Evolutionary conservation across 1,139 yeast species (phyloP), one percentile per base, ranked within the genome.

Genomic region (Lodderomyces pseudojiufengensis): DNA sequence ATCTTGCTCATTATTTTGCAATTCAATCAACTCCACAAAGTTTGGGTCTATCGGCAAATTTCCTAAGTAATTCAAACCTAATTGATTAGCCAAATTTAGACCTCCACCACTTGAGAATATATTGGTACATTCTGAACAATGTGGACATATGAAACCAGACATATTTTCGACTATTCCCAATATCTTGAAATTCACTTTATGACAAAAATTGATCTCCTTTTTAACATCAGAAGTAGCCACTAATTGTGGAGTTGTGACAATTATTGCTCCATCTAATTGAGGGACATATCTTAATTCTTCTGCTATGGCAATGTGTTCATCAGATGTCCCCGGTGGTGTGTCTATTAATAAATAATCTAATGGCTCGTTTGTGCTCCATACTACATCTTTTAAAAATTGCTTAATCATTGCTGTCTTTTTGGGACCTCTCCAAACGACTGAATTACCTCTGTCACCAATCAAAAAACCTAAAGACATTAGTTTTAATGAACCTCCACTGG

Each of bases 351-450:
- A 62, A 54, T 86, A 94, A 57, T 90, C 97, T 32, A 82, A 56
- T 2, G 67, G 65, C 5, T 49, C 54, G 12, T 72, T 73, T 1
- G 88, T 95, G n/a, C 35, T 27, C 98, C 98, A 94, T 13, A 78
- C 77, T 1, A 92, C 96, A 55, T 92, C 97, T 43, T 79, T 78
- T 31, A 94, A 67, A 53, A 94, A 90, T 59, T 94, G 99, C 39
- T 92, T 75, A 30, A 94, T 85, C 97, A 94, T 92, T 15, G 97
- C 96, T 0, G 97, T 90, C 56, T 94, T 94, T 59, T 90, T 88
- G 2, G 99, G 98, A 0, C 99, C 99, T 52, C 97, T 71, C 99
- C 99, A 94, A 7, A 92, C 97, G 23, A 94, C 95, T 14, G 95
- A 80, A 50, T 84, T 85, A 18, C 95, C 95, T 40, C 97, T 63